phyloP scores from a whole-genome alignment of 164 flowering plant species.

The Piper longum region DNA sequence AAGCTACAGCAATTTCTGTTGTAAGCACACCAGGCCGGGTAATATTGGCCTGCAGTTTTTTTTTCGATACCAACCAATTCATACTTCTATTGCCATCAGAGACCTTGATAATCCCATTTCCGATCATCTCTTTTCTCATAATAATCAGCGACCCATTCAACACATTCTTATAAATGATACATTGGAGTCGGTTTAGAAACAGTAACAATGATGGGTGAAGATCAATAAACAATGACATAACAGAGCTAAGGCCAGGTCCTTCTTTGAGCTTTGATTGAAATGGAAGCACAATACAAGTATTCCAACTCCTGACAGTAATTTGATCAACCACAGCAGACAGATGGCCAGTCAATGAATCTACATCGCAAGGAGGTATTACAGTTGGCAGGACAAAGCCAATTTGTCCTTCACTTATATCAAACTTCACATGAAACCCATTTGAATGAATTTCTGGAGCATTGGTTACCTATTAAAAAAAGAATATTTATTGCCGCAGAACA shows the following conservation, averaged over 20 bases:
- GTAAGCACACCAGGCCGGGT: slow-evolving; percentile 48
- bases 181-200: slow-evolving; percentile 83
- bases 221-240: slow-evolving; percentile 73
- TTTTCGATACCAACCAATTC: slow-evolving; percentile 70
- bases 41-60: slow-evolving; percentile 35
- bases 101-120: slow-evolving; percentile 62
- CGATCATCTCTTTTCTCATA: slow-evolving; percentile 63
- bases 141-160: slow-evolving; percentile 39
- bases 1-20: slow-evolving; percentile 85
- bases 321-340: slow-evolving; percentile 24
- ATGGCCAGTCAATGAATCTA: slow-evolving; percentile 24
- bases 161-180: slow-evolving; percentile 60
- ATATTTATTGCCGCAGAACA: neutral
- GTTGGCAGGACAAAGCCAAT: slow-evolving; percentile 97
- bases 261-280: slow-evolving; percentile 39
- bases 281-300: slow-evolving; percentile 88
- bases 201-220: slow-evolving; percentile 88
- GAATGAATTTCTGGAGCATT: slow-evolving; percentile 99
- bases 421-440: slow-evolving; percentile 91
- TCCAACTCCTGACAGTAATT: slow-evolving; percentile 36
- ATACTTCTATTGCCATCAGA: slow-evolving; percentile 62
- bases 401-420: slow-evolving; percentile 81
- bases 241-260: slow-evolving; percentile 30
- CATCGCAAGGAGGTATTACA: slow-evolving; percentile 50
- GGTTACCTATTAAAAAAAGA: slow-evolving; percentile 50